Conservation (phyloP, 495 filamentous ascomycete species). For the Tuber umbilicatum region DNA sequence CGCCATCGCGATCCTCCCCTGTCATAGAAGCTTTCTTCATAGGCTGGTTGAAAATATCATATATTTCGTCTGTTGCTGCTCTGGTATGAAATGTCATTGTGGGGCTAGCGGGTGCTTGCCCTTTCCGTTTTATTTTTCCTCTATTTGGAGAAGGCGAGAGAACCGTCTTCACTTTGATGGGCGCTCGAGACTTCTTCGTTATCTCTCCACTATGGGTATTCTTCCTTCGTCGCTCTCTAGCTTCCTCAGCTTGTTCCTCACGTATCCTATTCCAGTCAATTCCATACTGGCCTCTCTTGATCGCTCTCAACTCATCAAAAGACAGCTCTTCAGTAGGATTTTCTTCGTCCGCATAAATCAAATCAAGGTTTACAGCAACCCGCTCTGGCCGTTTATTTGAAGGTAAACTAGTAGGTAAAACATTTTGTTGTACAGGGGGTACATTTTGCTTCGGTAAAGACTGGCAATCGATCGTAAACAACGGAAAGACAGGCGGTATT, state of each 20-base stretch:
- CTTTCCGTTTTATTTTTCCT: slow-evolving; percentile 39
- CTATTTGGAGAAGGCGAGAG: slow-evolving; percentile 41
- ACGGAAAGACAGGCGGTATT: slow-evolving; percentile 34
- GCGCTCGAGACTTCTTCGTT: slow-evolving; percentile 32
- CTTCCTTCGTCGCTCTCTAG: slow-evolving; percentile 63
- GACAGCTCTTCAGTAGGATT: slow-evolving; percentile 37
- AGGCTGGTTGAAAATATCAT: slow-evolving; percentile 92
- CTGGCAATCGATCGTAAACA: slow-evolving; percentile 27
- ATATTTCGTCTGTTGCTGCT: slow-evolving; percentile 93
- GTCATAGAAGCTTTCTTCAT: slow-evolving; percentile 48
- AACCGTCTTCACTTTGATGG: slow-evolving; percentile 40
- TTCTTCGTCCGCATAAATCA: slow-evolving; percentile 60
- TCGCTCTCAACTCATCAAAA: slow-evolving; percentile 85
- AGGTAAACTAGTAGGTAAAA: slow-evolving; percentile 9
- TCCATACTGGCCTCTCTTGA: slow-evolving; percentile 67
- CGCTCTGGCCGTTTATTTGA: slow-evolving; percentile 51
- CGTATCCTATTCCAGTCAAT: slow-evolving; percentile 58
- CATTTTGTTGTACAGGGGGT: slow-evolving; percentile 8
- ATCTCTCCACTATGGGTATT: slow-evolving; percentile 42
- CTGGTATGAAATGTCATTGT: slow-evolving; percentile 97
- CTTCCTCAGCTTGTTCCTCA: slow-evolving; percentile 49
- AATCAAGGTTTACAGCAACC: slow-evolving; percentile 76
- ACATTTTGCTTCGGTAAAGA: slow-evolving; percentile 23
- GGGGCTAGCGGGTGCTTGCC: slow-evolving; percentile 44
- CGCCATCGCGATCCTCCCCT: slow-evolving; percentile 41